These are phyloP conservation scores for Paracamarosporium sp. DNA, from an alignment of 2,329 filamentous ascomycete genomes.

Conservation along the genomic window DNA sequence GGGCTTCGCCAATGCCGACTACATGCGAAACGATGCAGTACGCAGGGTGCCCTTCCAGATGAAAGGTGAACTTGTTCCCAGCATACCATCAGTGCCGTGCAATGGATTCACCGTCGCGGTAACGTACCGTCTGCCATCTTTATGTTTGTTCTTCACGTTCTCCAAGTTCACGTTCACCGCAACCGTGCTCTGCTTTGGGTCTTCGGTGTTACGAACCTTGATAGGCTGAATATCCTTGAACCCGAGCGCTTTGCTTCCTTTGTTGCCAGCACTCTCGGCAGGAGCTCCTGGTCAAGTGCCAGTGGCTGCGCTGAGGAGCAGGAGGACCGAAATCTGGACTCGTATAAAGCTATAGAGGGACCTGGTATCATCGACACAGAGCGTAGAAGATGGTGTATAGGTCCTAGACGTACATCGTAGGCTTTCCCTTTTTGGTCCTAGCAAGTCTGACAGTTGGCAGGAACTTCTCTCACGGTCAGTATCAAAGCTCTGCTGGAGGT, in stretches of 20 bases:
- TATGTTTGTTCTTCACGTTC: conserved; percentile 28
- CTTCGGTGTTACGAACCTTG: conserved; percentile 20
- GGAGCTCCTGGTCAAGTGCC: conserved; percentile 22
- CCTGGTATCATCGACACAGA: conserved; percentile 24
- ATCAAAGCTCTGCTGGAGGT: too few species aligned
- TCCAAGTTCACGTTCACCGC: conserved; percentile 25
- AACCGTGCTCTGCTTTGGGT: conserved; percentile 20
- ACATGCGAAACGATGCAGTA: conserved; percentile 27
- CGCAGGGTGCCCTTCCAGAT: conserved; percentile 18
- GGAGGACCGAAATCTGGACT: conserved; percentile 24
- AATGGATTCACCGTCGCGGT: neutral
- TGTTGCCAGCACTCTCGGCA: conserved; percentile 8
- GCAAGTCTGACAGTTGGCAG: too few species aligned
- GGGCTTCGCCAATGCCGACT: conserved; percentile 16
- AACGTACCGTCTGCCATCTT: conserved; percentile 21
- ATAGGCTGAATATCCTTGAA: conserved; percentile 27
- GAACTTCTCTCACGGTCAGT: too few species aligned
- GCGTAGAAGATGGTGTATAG: too few species aligned
- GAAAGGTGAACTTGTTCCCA: conserved; percentile 17
- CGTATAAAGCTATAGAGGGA: conserved; percentile 24
- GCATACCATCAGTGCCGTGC: too few species aligned
- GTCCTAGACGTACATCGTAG: too few species aligned
- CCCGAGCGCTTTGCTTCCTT: conserved; percentile 11
- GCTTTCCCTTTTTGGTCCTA: too few species aligned
- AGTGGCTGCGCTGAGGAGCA: conserved; percentile 28